Conservation (phyloP, 2,329 filamentous ascomycete genomes). For the Xylaria sp. region DNA sequence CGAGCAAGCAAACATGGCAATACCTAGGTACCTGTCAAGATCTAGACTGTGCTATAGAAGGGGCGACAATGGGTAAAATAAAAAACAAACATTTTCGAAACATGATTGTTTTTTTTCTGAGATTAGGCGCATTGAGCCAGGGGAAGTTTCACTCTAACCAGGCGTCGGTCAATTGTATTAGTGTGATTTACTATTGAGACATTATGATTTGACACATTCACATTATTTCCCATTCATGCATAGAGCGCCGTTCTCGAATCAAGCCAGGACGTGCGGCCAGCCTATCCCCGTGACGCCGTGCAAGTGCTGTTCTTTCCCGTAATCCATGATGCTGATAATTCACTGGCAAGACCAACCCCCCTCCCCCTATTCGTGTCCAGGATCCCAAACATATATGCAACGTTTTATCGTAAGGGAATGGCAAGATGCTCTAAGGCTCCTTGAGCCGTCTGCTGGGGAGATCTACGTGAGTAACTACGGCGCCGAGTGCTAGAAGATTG, state of each 20-base stretch:
- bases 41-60: not conserved
- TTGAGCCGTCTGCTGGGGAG: not conserved
- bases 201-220: slow-evolving; percentile 37
- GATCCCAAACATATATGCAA: slow-evolving; percentile 33
- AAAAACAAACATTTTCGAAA: not conserved
- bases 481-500: not conserved
- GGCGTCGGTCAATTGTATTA: not conserved
- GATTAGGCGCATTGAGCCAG: not conserved
- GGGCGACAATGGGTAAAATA: not conserved
- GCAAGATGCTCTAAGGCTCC: not conserved
- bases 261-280: not conserved
- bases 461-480: not conserved
- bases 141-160: not conserved
- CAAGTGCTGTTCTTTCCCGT: slow-evolving; percentile 7
- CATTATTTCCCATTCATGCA: slow-evolving; percentile 29
- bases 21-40: not conserved
- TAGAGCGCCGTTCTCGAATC: not conserved
- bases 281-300: slow-evolving; percentile 20
- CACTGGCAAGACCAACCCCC: slow-evolving; percentile 8
- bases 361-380: slow-evolving; percentile 26
- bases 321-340: slow-evolving; percentile 5
- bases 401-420: slow-evolving; percentile 16
- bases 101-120: no score
- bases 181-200: slow-evolving; percentile 35
- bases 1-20: not conserved